phyloP scores from a whole-genome alignment of 208 protist species.

The Leishmania tropica region DNA sequence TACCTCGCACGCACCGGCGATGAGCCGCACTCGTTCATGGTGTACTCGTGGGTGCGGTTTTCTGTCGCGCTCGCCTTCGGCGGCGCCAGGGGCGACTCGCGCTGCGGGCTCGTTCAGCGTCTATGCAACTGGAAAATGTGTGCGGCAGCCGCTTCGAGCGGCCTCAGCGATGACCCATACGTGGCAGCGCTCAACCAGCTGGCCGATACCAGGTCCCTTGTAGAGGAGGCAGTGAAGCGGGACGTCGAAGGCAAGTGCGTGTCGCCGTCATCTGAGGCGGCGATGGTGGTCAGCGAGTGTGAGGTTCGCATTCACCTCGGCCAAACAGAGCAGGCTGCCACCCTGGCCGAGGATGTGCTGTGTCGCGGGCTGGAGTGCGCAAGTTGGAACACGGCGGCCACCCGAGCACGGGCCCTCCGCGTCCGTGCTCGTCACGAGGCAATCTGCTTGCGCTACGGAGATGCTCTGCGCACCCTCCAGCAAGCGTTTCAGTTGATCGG shows the following conservation, averaged over 20 bases:
- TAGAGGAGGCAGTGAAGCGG: constrained; percentile 12
- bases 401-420: constrained; percentile 4
- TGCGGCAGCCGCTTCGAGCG: constrained; percentile 11
- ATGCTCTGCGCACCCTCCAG: constrained; percentile 20
- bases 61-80: constrained; percentile 34
- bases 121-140: constrained; percentile 43
- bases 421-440: constrained; percentile 14
- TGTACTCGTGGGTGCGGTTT: constrained; percentile 71
- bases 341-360: constrained; percentile 32
- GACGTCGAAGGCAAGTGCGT: neutral
- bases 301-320: constrained; percentile 44
- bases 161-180: constrained; percentile 26
- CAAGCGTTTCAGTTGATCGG: constrained; percentile 10
- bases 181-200: constrained; percentile 13
- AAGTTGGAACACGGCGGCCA: neutral
- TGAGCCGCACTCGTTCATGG: constrained; percentile 60
- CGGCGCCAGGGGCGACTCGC: constrained; percentile 39
- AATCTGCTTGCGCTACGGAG: constrained; percentile 10
- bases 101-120: constrained; percentile 26
- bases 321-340: constrained; percentile 41
- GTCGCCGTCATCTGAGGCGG: constrained; percentile 27
- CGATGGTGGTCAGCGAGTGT: constrained; percentile 49
- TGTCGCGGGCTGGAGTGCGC: constrained; percentile 16
- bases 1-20: constrained; percentile 45
- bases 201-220: neutral